Conservation (phyloP, 208 protist genomes). For the Borovskyia barvae region DNA sequence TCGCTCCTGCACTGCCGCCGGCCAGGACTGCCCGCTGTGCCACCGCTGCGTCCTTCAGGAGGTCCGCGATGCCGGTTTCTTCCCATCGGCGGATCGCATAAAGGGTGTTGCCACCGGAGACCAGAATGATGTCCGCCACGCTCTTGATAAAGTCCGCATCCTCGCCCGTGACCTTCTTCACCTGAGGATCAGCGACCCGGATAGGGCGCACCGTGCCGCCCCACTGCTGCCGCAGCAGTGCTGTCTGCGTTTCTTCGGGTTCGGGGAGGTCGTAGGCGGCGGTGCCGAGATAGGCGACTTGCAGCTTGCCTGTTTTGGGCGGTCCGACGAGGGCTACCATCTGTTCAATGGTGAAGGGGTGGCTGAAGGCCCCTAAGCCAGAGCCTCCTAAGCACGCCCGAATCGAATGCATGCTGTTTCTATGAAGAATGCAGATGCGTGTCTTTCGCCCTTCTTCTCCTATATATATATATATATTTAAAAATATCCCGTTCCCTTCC, state of each 20-base stretch:
- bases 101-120: slow-evolving; percentile 90
- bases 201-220: slow-evolving; percentile 57
- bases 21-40: slow-evolving; percentile 58
- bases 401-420: slow-evolving; percentile 35
- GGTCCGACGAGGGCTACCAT: slow-evolving; percentile 48
- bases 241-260: slow-evolving; percentile 34
- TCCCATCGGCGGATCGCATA: slow-evolving; percentile 89
- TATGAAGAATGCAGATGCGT: neutral
- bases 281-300: slow-evolving; percentile 84
- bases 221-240: slow-evolving; percentile 35
- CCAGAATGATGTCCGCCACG: slow-evolving; percentile 71
- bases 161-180: slow-evolving; percentile 14
- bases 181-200: slow-evolving; percentile 52
- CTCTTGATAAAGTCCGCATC: slow-evolving; percentile 33
- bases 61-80: slow-evolving; percentile 63
- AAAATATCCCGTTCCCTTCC: neutral
- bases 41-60: slow-evolving; percentile 39
- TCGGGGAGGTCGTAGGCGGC: slow-evolving; percentile 83
- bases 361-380: slow-evolving; percentile 48
- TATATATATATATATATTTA: neutral
- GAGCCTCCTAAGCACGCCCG: slow-evolving; percentile 73
- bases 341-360: slow-evolving; percentile 44
- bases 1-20: slow-evolving; percentile 86
- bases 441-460: neutral
- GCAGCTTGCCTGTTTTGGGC: slow-evolving; percentile 25